Evolutionary conservation across 257 asterid genomes (phyloP).

Genomic region (Scutellaria minor): DNA sequence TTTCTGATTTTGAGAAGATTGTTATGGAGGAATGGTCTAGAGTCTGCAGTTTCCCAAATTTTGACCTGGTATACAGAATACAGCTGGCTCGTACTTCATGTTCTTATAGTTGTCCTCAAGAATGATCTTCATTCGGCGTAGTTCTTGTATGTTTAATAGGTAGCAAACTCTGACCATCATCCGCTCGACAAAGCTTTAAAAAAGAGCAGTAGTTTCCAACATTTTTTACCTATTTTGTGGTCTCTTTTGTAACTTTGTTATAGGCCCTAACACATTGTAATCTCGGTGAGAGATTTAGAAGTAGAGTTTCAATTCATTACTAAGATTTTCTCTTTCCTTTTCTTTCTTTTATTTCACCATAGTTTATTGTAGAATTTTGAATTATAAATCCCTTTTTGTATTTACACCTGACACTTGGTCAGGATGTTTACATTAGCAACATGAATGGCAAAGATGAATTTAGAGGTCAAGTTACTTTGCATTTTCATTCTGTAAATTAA

Average conservation of each 20-base stretch:
- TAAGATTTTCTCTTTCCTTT: not conserved
- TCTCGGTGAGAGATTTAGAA: slow-evolving; percentile 36
- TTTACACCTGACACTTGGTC: slow-evolving; percentile 7
- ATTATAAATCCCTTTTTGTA: slow-evolving; percentile 17
- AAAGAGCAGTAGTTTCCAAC: slow-evolving; percentile 35
- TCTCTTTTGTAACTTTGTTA: not conserved
- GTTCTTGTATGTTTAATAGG: slow-evolving; percentile 53
- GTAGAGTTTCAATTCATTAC: slow-evolving; percentile 34
- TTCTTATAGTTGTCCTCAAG: slow-evolving; percentile 27
- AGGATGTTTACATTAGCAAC: not conserved
- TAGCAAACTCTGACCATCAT: slow-evolving; percentile 42
- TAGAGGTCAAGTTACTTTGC: not conserved
- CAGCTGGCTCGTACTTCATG: slow-evolving; percentile 35
- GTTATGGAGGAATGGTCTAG: not conserved
- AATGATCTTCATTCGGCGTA: slow-evolving; percentile 23
- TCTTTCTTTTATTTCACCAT: not conserved
- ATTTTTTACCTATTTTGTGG: slow-evolving; percentile 9
- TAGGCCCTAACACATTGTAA: slow-evolving; percentile 41
- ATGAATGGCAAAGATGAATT: slow-evolving; percentile 18
- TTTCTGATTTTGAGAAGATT: slow-evolving; percentile 6
- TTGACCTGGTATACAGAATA: slow-evolving; percentile 22
- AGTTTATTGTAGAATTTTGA: not conserved
- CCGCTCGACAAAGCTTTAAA: slow-evolving; percentile 30
- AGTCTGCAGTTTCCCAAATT: not conserved
- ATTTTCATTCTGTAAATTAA: not conserved